Evolutionary conservation across 257 asterid genomes (phyloP), one percentile per base, ranked within the genome.

Genomic region (Nicotiana otophora): DNA sequence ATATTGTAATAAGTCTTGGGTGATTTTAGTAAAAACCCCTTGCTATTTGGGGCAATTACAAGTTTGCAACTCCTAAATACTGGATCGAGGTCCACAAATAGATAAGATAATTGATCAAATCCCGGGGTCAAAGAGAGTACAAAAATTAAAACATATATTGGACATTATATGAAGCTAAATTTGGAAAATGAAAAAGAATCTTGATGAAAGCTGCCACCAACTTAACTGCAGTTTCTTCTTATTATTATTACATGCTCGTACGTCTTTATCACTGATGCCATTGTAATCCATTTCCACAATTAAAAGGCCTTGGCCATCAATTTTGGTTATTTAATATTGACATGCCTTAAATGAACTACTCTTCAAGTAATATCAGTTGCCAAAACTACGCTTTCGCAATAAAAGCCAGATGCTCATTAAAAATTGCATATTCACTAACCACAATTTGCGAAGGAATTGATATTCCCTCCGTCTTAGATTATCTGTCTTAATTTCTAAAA

Each of bases 131-230:
- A 46, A 23, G 23, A 17, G 7, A 46, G 79, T 72, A 68, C 10
- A 48, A 46, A 23, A 46, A 23, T 72, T 72, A 23, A 19, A 30
- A 74, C 14, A 66, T 33, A 15, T 31, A 16, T 6, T 66, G 26
- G 75, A 66, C 26, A 46, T 70, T 11, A 68, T 23, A 72, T n/a
- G 10, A 30, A 72, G 36, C 80, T 7, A 74, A 74, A 74, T 48
- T 48, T 74, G 16, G 80, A 74, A 66, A 74, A 74, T 74, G 42
- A 74, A 74, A 74, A 48, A 74, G 80, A 74, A 26, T 74, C 26
- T 74, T 46, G 15, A 26, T 74, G 80, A 74, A 48, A 74, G 42
- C 26, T 74, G 15, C n/a, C 42, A 60, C 62, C 16, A 74, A 74
- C 15, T 48, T 55, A 74, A 26, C 4, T 48, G 42, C 55, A 26